phyloP scores from a whole-genome alignment of 441 rosid genomes.

The Gossypium gossypioides region DNA sequence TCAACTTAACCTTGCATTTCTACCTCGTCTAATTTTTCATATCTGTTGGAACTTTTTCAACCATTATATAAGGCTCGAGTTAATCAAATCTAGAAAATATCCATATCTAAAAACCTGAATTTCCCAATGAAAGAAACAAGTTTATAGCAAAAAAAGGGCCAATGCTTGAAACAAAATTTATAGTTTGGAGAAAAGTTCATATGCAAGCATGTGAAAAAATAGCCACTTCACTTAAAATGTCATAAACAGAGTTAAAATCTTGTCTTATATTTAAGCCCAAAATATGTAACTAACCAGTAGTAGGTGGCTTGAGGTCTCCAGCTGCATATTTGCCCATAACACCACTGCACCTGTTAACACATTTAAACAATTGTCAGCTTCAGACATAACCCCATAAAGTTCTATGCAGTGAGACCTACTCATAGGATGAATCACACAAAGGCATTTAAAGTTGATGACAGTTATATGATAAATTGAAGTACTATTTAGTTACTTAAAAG shows the following conservation, averaged over 20 bases:
- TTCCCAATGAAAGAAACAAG: not conserved
- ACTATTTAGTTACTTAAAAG: not conserved
- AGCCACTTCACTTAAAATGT: not conserved
- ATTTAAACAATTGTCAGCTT: not conserved
- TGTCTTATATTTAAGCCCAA: not conserved
- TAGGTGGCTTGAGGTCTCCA: constrained; percentile 97
- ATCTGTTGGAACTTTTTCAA: not conserved
- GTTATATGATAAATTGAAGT: not conserved
- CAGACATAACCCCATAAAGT: not conserved
- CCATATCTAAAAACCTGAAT: not conserved
- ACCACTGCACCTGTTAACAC: constrained; percentile 80
- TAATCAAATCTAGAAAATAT: not conserved
- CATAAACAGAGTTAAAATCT: not conserved
- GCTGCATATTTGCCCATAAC: constrained; percentile 97
- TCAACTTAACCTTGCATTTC: not conserved
- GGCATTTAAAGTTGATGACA: not conserved
- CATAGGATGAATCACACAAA: not conserved
- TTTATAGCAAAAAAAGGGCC: not conserved
- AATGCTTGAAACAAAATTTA: not conserved
- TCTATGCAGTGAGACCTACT: not conserved
- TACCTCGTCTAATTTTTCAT: not conserved
- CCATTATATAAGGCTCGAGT: not conserved
- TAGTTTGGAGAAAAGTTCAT: not conserved
- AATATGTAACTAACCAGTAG: constrained; percentile 32
- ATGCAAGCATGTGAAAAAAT: not conserved